Percentiles rank a stretch among this genome's conserved stretches.
Conservation (phyloP, 2,329 filamentous ascomycete genomes). For the Periconia sp. region DNA sequence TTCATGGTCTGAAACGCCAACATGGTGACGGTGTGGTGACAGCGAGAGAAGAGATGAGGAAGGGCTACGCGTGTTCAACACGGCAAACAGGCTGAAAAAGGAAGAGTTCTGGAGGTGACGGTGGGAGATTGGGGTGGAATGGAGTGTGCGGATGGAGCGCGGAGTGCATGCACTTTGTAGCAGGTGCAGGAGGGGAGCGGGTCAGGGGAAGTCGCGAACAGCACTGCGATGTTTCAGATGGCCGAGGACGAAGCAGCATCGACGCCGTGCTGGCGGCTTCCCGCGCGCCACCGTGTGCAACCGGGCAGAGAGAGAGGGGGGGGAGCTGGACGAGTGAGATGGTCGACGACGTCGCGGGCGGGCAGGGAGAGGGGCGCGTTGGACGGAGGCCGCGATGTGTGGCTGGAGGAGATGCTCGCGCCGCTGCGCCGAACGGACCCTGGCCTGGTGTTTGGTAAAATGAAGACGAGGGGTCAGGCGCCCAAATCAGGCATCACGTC, state of each 20-base stretch:
- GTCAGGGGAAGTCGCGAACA: slow-evolving; percentile 39
- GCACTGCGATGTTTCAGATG: slow-evolving; percentile 38
- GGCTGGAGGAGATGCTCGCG: slow-evolving; percentile 4
- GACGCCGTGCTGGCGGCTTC: slow-evolving; percentile 6
- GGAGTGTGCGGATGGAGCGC: slow-evolving; percentile 17
- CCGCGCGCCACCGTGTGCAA: not conserved
- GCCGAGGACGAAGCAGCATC: slow-evolving; percentile 11
- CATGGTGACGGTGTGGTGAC: slow-evolving; percentile 29
- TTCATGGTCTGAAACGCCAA: slow-evolving; percentile 36
- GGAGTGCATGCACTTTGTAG: slow-evolving; percentile 38
- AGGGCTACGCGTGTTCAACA: slow-evolving; percentile 27
- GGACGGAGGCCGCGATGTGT: not conserved
- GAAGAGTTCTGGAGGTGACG: slow-evolving; percentile 17
- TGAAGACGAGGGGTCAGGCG: no score
- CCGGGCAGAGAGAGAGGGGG: no score
- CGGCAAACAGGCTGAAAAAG: slow-evolving; percentile 14
- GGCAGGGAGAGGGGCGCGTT: not conserved
- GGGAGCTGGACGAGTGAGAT: not conserved
- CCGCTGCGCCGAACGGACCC: not conserved
- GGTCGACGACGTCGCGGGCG: not conserved
- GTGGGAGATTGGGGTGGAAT: slow-evolving; percentile 17
- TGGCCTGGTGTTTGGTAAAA: slow-evolving; percentile 5
- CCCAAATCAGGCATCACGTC: not conserved
- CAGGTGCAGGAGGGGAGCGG: slow-evolving; percentile 28
- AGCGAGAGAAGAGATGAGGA: slow-evolving; percentile 7